phyloP scores from a whole-genome alignment of 768 basidiomycete species.

The Rhodosporidiobolus odoratus region DNA sequence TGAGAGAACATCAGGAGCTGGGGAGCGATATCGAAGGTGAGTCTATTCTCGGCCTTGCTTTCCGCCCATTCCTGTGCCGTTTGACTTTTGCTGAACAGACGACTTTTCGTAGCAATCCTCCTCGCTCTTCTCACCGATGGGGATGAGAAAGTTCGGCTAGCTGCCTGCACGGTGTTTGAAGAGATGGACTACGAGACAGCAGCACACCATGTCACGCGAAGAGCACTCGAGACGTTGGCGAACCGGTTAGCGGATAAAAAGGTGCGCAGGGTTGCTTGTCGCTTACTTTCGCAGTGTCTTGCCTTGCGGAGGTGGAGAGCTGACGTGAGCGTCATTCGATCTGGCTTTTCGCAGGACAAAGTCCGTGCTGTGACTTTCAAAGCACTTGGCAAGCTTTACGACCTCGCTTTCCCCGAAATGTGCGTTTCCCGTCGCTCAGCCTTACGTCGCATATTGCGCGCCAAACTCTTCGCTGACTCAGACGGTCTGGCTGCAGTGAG shows the following conservation, averaged over 20 bases:
- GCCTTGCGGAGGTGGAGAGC: too few species aligned
- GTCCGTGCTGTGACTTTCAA: constrained; percentile 63
- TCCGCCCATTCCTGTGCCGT: not conserved
- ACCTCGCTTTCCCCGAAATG: constrained; percentile 83
- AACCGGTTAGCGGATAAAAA: constrained; percentile 79
- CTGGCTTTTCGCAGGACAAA: constrained; percentile 37
- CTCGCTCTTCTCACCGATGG: constrained; percentile 68
- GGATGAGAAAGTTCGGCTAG: constrained; percentile 83
- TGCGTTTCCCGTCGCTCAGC: too few species aligned
- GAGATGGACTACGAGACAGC: constrained; percentile 86
- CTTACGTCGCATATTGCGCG: too few species aligned
- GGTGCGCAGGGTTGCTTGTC: constrained; percentile 49
- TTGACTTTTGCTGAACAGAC: not conserved
- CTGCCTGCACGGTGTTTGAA: constrained; percentile 70
- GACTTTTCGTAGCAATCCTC: constrained; percentile 57
- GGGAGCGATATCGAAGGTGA: constrained; percentile 67
- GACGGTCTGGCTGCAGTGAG: constrained; percentile 55
- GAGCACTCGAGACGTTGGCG: constrained; percentile 60
- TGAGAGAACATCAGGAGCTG: constrained; percentile 63
- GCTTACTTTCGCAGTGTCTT: too few species aligned
- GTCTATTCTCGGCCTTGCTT: constrained; percentile 21
- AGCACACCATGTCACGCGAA: constrained; percentile 67
- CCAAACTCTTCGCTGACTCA: not conserved
- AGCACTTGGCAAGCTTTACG: constrained; percentile 70
- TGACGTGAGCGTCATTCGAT: not conserved